Percentiles rank a stretch among this genome's conserved stretches.
Conservation (phyloP, 768 basidiomycete species). For the Boletellus ananas region DNA sequence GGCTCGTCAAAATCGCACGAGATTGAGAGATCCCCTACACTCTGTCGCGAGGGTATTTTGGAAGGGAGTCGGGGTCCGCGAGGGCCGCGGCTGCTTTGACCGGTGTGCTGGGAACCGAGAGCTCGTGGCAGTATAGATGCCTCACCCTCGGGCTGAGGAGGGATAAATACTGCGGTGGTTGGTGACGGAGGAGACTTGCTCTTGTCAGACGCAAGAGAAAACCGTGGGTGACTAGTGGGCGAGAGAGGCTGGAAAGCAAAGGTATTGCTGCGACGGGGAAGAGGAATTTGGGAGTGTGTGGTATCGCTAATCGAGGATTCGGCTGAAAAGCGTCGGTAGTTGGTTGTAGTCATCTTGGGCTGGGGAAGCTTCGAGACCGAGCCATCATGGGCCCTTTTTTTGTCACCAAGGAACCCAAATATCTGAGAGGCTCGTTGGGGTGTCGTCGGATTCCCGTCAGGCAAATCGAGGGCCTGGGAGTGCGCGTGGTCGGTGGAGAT, state of each 20-base stretch:
- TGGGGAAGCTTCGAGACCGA: conserved; percentile 31
- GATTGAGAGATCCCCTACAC: conserved; percentile 15
- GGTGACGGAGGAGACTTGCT: conserved; percentile 10
- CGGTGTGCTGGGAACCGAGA: conserved; percentile 9
- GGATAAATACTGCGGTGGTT: not conserved
- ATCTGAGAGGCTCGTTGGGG: conserved; percentile 72
- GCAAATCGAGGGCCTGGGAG: conserved; percentile 17
- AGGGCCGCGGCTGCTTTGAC: conserved; percentile 35
- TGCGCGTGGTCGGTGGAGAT: conserved; percentile 39
- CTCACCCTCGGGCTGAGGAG: conserved; percentile 1
- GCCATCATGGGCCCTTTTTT: conserved; percentile 38
- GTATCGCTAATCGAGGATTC: conserved; percentile 27
- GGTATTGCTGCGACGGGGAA: conserved; percentile 10
- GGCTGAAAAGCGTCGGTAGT: conserved; percentile 20
- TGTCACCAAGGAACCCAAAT: conserved; percentile 64
- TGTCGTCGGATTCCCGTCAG: conserved; percentile 44
- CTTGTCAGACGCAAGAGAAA: conserved; percentile 13
- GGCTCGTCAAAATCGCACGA: conserved; percentile 1
- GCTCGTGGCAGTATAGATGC: not conserved
- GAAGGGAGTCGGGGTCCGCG: conserved; percentile 41
- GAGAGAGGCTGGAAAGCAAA: conserved; percentile 12
- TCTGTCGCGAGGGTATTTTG: conserved; percentile 32
- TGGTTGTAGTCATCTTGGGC: conserved; percentile 19
- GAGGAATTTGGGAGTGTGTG: conserved; percentile 16
- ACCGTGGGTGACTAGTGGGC: conserved; percentile 6